Conservation (phyloP, 768 basidiomycete genomes). For the Suillus cothurnatus region DNA sequence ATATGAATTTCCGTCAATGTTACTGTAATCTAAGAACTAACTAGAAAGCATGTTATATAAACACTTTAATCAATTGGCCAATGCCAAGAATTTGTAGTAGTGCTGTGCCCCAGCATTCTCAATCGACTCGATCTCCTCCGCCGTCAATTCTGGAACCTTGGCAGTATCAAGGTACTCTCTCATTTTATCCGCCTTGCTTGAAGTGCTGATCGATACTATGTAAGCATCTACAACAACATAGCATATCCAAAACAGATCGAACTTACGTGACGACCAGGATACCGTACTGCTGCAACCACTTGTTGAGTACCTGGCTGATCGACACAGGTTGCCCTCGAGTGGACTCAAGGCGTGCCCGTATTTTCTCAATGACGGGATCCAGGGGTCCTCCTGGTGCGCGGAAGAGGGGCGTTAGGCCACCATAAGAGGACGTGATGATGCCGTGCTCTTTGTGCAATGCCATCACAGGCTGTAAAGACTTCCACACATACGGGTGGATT, state of each 20-base stretch:
- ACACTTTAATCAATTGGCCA: neutral
- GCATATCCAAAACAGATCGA: neutral
- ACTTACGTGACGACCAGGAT: conserved; percentile 7
- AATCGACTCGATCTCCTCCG: conserved; percentile 25
- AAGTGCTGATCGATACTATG: conserved; percentile 17
- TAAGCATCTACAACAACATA: neutral
- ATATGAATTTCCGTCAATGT: neutral
- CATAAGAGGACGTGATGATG: conserved; percentile 32
- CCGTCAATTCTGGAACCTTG: conserved; percentile 26
- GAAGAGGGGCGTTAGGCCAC: conserved; percentile 23
- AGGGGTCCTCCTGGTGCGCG: conserved; percentile 10
- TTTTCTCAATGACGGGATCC: conserved; percentile 31
- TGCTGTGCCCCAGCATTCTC: conserved; percentile 20
- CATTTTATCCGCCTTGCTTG: conserved; percentile 23
- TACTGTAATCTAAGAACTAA: neutral
- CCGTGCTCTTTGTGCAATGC: conserved; percentile 20
- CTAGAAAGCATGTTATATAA: neutral
- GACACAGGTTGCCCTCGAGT: conserved; percentile 21
- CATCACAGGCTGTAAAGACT: conserved; percentile 26
- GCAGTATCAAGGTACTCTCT: conserved; percentile 22
- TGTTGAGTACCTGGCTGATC: conserved; percentile 19
- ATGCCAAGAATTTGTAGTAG: conserved; percentile 16
- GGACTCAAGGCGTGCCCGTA: conserved; percentile 20
- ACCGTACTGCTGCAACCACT: conserved; percentile 19
- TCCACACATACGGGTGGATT: conserved; percentile 62